Conservation (phyloP, 2,329 filamentous ascomycete species). For the Graphiopsis chlorocephala region DNA sequence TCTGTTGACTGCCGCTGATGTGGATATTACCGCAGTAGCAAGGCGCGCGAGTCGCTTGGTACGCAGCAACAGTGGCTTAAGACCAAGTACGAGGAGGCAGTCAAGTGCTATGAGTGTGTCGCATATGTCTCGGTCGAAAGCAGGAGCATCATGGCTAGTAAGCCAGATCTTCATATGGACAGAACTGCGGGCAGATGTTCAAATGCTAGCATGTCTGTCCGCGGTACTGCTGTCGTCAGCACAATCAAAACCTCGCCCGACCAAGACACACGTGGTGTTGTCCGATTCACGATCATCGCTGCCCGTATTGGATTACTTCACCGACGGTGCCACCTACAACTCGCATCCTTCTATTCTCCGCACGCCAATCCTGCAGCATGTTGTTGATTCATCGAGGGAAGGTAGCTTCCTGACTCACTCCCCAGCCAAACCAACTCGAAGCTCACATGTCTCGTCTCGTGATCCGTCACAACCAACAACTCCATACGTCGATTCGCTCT, state of each 20-base stretch:
- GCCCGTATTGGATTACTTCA: neutral
- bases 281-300: neutral
- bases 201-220: constrained; percentile 65
- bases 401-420: constrained; percentile 17
- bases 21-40: constrained; percentile 67
- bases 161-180: constrained; percentile 59
- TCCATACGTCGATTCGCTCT: constrained; percentile 29
- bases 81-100: neutral
- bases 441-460: constrained; percentile 26
- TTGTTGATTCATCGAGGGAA: constrained; percentile 15
- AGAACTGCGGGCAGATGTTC: constrained; percentile 58
- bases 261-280: neutral
- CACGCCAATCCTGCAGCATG: constrained; percentile 18
- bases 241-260: neutral
- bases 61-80: constrained; percentile 49
- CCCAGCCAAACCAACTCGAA: constrained; percentile 17
- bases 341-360: neutral
- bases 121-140: constrained; percentile 31
- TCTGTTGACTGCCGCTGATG: constrained; percentile 45
- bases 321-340: neutral
- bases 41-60: constrained; percentile 53
- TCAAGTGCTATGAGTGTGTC: constrained; percentile 24
- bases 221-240: constrained; percentile 48
- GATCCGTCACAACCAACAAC: constrained; percentile 31
- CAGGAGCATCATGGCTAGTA: constrained; percentile 56